Percentiles rank a stretch among this genome's conserved stretches.
These are phyloP conservation scores for Russula abietina DNA, from an alignment of 768 basidiomycete species.

Conservation along the genomic window DNA sequence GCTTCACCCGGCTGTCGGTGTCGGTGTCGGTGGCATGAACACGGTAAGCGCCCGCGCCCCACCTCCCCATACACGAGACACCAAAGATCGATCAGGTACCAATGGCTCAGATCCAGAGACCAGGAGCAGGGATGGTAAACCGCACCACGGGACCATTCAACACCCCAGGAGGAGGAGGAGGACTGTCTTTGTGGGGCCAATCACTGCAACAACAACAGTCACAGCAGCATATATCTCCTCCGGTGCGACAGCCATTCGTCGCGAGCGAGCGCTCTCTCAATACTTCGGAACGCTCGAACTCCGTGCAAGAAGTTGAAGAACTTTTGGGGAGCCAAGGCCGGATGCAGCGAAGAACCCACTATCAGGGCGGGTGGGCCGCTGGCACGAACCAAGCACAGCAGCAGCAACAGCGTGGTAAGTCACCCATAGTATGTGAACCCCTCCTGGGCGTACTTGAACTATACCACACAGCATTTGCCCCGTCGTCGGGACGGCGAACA, in stretches of 20 bases:
- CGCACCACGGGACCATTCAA: constrained; percentile 9
- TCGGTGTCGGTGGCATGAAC: neutral
- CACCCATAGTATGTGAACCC: neutral
- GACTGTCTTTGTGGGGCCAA: constrained; percentile 13
- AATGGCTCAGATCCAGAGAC: constrained; percentile 11
- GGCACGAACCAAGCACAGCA: constrained; percentile 7
- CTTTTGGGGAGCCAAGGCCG: constrained; percentile 37
- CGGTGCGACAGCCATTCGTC: constrained; percentile 34
- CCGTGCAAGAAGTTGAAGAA: constrained; percentile 68
- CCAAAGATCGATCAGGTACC: neutral
- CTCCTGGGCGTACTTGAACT: neutral
- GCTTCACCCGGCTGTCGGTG: neutral
- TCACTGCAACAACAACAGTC: neutral
- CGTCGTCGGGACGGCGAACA: constrained; percentile 34
- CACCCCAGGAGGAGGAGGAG: constrained; percentile 1
- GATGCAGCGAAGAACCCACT: constrained; percentile 1
- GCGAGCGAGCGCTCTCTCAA: constrained; percentile 44
- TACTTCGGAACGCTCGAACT: constrained; percentile 39
- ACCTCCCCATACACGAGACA: neutral
- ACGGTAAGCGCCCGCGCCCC: constrained; percentile 2
- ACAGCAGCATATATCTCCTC: neutral
- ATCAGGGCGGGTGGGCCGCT: constrained; percentile 15
- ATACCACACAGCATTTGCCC: constrained; percentile 39
- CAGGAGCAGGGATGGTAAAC: constrained; percentile 4
- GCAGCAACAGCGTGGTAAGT: constrained; percentile 21